phyloP scores from a whole-genome alignment of 2,329 filamentous ascomycete species.

The Neurospora crassa region DNA sequence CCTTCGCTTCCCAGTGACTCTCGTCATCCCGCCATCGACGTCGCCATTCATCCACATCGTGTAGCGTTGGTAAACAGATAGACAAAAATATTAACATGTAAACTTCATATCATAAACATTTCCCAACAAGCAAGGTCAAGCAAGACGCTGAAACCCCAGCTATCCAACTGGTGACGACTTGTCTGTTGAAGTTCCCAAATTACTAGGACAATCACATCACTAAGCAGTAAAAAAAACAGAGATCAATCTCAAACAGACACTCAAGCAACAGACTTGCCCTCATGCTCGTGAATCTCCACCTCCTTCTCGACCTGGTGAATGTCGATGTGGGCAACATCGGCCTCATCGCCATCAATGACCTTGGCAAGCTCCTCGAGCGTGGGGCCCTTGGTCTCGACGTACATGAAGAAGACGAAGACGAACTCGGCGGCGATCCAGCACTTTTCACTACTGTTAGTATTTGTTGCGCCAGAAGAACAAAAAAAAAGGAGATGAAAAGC shows the following conservation, averaged over 20 bases:
- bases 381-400: slow-evolving; percentile 52
- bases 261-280: slow-evolving; percentile 10
- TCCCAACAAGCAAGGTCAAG: background rate
- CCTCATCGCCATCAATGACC: slow-evolving; percentile 55
- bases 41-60: too few species aligned
- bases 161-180: background rate
- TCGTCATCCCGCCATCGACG: background rate
- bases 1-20: background rate
- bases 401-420: slow-evolving; percentile 44
- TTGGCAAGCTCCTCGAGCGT: slow-evolving; percentile 59
- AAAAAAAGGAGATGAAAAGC: too few species aligned
- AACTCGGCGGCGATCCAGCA: slow-evolving; percentile 48
- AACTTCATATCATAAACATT: background rate
- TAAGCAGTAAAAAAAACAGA: background rate
- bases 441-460: background rate
- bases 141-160: background rate
- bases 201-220: background rate
- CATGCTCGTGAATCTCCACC: slow-evolving; percentile 16
- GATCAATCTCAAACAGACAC: too few species aligned
- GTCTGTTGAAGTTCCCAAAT: background rate
- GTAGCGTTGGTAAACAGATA: too few species aligned
- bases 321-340: slow-evolving; percentile 36
- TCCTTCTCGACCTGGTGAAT: slow-evolving; percentile 37
- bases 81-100: background rate
- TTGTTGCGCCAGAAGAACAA: too few species aligned